Base-by-base conservation (phyloP, 768 basidiomycete species). In the Mycena maculata region DNA sequence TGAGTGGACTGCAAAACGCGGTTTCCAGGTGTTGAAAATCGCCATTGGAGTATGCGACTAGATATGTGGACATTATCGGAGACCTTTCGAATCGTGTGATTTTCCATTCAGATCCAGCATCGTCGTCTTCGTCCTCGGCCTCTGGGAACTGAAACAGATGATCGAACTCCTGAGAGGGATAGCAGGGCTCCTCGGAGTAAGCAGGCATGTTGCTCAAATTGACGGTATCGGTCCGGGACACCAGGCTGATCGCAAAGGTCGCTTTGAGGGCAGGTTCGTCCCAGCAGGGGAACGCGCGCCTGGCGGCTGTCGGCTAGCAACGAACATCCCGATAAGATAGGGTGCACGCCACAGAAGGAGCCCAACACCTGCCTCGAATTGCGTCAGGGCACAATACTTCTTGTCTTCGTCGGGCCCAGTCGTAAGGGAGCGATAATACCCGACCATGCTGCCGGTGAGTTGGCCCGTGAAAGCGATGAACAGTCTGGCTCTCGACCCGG, bases 251-350 rank as follows among this genome's bases (percentile, higher is more conserved):
- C 1, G 82, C 60, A 73, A 86, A 88, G 20, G 86, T 90, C 2
- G 91, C 88, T 75, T 93, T 93, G 71, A 92, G 80, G 33, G 81
- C 80, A 12, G 92, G 92, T 72, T 93, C 92, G 72, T 93, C 92
- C 87, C 89, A 92, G 78, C 87, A 88, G 22, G 88, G 88, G 74
- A 65, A 38, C 3, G 64, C 64, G n/a, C 64, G 64, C 28, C 64
- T 53, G 8, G 64, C 64, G 38, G 64, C 64, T 30, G 64, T 65
- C 23, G 64, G 58, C 65, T 66, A 65, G 50, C 50, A 65, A 59
- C 41, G 48, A 45, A 38, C 27, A 49, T 48, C 45, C 11, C 13
- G 58, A 60, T 60, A 39, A 60, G 52, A 66, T 55, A 38, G 42
- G 23, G 45, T 48, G 45, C 10, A 38, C 45, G 64, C 45, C 58